These are phyloP conservation scores for Yamadazyma buinensis DNA, from an alignment of 1,139 yeast genomes.

Conservation along the genomic window DNA sequence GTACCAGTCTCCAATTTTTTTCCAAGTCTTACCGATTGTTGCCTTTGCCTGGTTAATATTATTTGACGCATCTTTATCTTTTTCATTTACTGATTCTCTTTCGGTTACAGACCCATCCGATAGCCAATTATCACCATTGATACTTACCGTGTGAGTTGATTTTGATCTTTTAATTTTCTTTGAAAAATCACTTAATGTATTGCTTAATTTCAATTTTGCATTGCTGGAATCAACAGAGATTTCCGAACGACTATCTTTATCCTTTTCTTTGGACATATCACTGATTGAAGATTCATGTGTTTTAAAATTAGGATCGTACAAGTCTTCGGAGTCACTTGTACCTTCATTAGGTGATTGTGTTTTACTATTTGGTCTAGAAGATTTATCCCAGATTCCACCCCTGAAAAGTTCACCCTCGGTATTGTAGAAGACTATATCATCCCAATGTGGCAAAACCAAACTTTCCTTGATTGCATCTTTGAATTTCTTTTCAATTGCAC, in stretches of 20 bases:
- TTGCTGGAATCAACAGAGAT: slow-evolving; percentile 4
- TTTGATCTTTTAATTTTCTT: slow-evolving; percentile 29
- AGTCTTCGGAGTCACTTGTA: slow-evolving; percentile 5
- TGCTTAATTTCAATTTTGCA: slow-evolving; percentile 14
- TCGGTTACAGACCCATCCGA: slow-evolving; percentile 26
- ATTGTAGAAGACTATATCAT: slow-evolving; percentile 71
- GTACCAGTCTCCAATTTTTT: slow-evolving; percentile 71
- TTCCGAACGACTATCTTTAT: slow-evolving; percentile 5
- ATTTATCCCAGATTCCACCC: slow-evolving; percentile 87
- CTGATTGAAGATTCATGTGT: slow-evolving; percentile 2
- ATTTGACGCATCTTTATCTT: slow-evolving; percentile 1
- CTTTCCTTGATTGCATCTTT: slow-evolving; percentile 78
- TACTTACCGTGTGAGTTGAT: slow-evolving; percentile 24
- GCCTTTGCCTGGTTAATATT: slow-evolving; percentile 4
- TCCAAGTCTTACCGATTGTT: slow-evolving; percentile 23
- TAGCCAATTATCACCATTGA: slow-evolving; percentile 25
- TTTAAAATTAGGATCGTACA: slow-evolving; percentile 6
- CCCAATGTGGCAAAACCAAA: slow-evolving; percentile 83
- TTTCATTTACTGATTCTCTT: slow-evolving; percentile 1
- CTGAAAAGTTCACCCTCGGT: slow-evolving; percentile 68
- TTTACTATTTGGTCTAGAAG: slow-evolving; percentile 13
- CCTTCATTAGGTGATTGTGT: background rate
- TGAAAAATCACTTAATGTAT: slow-evolving; percentile 34
- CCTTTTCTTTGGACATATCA: background rate
- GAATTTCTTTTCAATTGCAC: slow-evolving; percentile 72